These are phyloP conservation scores for Chytriomyces hyalinus DNA, from an alignment of 192 early-diverging fungal species.

Conservation along the genomic window DNA sequence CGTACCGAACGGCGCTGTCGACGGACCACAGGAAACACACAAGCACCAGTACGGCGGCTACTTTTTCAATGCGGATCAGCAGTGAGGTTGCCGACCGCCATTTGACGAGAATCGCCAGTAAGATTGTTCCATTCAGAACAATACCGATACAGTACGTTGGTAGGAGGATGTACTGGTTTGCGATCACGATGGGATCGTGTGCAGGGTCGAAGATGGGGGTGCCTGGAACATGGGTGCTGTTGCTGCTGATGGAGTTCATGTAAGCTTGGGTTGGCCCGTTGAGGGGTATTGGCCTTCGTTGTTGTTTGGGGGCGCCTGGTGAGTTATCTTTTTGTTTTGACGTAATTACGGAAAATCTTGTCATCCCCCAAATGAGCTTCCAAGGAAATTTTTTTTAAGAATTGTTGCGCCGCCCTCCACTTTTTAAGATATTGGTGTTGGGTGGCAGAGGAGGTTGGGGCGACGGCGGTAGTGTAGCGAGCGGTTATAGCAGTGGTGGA, in stretches of 20 bases:
- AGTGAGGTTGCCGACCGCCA: background rate
- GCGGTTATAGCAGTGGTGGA: no score
- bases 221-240: no score
- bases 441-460: no score
- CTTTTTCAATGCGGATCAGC: background rate
- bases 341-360: no score
- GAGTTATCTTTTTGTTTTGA: background rate
- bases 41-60: background rate
- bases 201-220: no score
- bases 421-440: no score
- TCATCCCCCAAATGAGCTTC: no score
- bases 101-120: background rate
- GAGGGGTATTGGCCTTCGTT: background rate
- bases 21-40: background rate
- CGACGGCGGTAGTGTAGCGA: no score
- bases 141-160: background rate
- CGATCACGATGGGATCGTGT: no score
- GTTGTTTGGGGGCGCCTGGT: background rate
- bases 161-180: background rate
- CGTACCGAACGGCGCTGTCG: background rate
- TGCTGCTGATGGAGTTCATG: background rate
- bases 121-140: background rate
- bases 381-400: no score
- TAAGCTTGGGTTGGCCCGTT: no score
- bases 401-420: no score